A percentile compares a stretch with the other conserved stretches of the same genome.
Conservation (phyloP, 345 rosid species). For the Iberis pinnata region DNA sequence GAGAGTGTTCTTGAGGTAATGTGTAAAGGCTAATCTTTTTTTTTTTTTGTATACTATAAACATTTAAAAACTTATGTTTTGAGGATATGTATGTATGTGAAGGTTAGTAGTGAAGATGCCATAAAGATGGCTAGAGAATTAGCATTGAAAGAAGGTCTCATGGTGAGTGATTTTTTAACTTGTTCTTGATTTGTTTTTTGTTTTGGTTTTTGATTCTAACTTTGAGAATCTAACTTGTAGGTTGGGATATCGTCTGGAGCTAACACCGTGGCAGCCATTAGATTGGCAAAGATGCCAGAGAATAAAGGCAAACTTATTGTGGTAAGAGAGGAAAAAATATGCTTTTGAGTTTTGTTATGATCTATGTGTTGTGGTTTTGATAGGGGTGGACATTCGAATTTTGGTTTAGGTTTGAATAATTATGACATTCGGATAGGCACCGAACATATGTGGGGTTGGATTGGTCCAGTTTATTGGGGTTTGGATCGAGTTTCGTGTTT, state of each 20-base stretch:
- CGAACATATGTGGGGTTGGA: too few species aligned
- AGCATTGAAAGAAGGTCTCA: slow-evolving; percentile 90
- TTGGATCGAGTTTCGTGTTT: too few species aligned
- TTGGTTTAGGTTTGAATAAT: too few species aligned
- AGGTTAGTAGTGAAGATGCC: slow-evolving; percentile 89
- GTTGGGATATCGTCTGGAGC: slow-evolving; percentile 98
- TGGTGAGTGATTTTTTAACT: slow-evolving; percentile 41
- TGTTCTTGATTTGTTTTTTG: neutral
- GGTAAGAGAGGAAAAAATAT: slow-evolving; percentile 39
- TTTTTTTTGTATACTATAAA: neutral
- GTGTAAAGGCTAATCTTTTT: neutral
- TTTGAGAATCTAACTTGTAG: slow-evolving; percentile 29
- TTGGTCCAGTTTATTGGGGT: too few species aligned
- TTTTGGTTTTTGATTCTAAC: slow-evolving; percentile 8
- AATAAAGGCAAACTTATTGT: slow-evolving; percentile 93
- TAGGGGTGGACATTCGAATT: too few species aligned
- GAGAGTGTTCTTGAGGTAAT: slow-evolving; percentile 80
- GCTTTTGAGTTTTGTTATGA: neutral
- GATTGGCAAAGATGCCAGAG: slow-evolving; percentile 79
- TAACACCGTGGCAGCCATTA: slow-evolving; percentile 80
- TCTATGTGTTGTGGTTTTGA: neutral
- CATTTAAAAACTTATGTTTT: slow-evolving; percentile 2
- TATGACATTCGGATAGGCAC: too few species aligned
- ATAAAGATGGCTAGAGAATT: slow-evolving; percentile 90
- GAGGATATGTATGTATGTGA: slow-evolving; percentile 25